phyloP scores from a whole-genome alignment of 1,139 yeast species.

The Entelexis paramagnoliae region DNA sequence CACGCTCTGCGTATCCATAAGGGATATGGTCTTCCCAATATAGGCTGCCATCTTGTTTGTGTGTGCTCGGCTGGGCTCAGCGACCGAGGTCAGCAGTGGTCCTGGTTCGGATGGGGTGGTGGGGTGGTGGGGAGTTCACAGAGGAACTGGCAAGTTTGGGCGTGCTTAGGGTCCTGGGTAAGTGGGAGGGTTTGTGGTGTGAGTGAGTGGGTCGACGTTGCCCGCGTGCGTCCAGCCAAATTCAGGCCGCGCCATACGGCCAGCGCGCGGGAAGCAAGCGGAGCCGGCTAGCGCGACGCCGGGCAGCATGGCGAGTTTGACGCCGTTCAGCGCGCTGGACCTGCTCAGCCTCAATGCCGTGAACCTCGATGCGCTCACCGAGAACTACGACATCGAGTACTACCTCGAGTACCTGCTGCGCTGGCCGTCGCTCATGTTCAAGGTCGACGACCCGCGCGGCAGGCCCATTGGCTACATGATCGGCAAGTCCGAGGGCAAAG shows the following conservation, averaged over 20 bases:
- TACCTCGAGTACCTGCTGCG: conserved; percentile 70
- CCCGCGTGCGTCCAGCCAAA: not conserved
- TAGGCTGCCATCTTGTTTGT: conserved; percentile 31
- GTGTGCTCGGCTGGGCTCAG: not conserved
- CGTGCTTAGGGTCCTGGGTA: no score
- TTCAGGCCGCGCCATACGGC: not conserved
- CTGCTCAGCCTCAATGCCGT: conserved; percentile 60
- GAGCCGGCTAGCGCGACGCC: no score
- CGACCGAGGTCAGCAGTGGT: no score
- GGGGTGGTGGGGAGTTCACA: no score
- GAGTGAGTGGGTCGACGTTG: not conserved
- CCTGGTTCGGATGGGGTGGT: conserved; percentile 52
- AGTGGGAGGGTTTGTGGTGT: not conserved
- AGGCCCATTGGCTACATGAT: conserved; percentile 45
- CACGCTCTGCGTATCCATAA: conserved; percentile 79
- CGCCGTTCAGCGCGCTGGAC: conserved; percentile 81
- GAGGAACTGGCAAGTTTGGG: no score
- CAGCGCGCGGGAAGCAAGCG: not conserved
- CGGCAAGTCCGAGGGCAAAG: conserved; percentile 90
- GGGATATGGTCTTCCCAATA: conserved; percentile 84
- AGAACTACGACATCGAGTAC: conserved; percentile 74
- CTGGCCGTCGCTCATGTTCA: conserved; percentile 89
- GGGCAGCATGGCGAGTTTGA: conserved; percentile 59
- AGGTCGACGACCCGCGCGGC: conserved; percentile 42
- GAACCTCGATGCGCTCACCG: conserved; percentile 81